Evolutionary conservation across 1,284 basidiomycete species (phyloP).

Genomic region (Pseudozyma pruni): DNA sequence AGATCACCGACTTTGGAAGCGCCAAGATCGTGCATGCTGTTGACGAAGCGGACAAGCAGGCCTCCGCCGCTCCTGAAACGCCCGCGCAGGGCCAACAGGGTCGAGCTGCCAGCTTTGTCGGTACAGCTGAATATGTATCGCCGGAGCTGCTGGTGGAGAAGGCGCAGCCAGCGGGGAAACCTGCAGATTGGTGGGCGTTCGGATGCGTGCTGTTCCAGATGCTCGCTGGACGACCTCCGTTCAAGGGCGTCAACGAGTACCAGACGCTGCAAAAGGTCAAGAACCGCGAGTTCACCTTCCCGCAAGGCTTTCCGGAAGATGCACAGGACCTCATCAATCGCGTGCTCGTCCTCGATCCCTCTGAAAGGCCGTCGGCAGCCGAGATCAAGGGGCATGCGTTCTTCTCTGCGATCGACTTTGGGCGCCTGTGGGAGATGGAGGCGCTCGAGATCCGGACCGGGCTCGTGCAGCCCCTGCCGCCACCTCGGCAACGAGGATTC

Average conservation of each 20-base stretch:
- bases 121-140: slow-evolving; percentile 94
- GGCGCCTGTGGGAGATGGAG: slow-evolving; percentile 45
- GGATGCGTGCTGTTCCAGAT: slow-evolving; percentile 73
- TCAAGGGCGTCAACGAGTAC: slow-evolving; percentile 73
- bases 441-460: slow-evolving; percentile 43
- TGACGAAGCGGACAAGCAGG: slow-evolving; percentile 7
- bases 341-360: slow-evolving; percentile 68
- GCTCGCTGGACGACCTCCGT: slow-evolving; percentile 72
- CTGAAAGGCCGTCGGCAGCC: slow-evolving; percentile 22
- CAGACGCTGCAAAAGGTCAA: slow-evolving; percentile 74
- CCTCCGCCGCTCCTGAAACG: neutral
- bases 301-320: slow-evolving; percentile 70
- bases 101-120: slow-evolving; percentile 84
- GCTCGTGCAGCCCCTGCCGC: slow-evolving; percentile 31
- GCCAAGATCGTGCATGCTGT: slow-evolving; percentile 56
- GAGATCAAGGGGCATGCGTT: slow-evolving; percentile 53
- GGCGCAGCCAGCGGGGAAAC: slow-evolving; percentile 68
- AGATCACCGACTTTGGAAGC: slow-evolving; percentile 66
- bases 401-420: slow-evolving; percentile 51
- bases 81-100: neutral
- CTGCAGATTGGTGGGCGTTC: slow-evolving; percentile 73
- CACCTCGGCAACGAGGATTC: slow-evolving; percentile 5
- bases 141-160: slow-evolving; percentile 85
- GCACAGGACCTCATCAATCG: slow-evolving; percentile 70
- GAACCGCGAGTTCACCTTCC: slow-evolving; percentile 70